Evolutionary conservation across 139 green algal species (phyloP), one percentile per base, ranked within the genome.

Genomic region (Chlamydomonas eustigma): DNA sequence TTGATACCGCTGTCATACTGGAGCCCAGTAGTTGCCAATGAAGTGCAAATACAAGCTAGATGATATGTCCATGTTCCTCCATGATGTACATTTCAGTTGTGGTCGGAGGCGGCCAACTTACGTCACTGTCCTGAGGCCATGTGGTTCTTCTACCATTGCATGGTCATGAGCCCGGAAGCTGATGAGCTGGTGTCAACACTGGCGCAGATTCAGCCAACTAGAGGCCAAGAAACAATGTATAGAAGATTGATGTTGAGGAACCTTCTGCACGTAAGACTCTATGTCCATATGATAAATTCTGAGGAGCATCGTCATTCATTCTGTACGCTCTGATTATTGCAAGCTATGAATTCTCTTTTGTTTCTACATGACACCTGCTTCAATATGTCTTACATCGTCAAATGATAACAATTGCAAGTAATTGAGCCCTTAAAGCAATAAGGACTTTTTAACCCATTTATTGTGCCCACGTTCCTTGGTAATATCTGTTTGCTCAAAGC

Each of bases 81-180:
- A 8, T 28, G 6, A 22, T 35, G 28, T 35, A 22, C 18, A 6
- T 70, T 35, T 24, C 58, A 70, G 58, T 28, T 70, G 58, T 70
- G 58, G 58, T 82, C 73, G 35, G 90, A 95, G 84, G 88, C 82
- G n/a, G 86, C 90, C 71, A 95, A 93, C 77, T 39, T 95, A 35
- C 84, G 90, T 2, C 92, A 94, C 83, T 80, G 83, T 30, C 87
- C 90, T 6, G 90, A 95, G 82, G 76, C 76, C 52, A 39, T 94
- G 34, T 93, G 87, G 85, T 95, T 94, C 76, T 71, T 95, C 2
- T 95, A 91, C 83, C 89, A 85, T 81, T 33, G 64, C n/a, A 75
- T 75, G 28, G 22, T 8, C 33, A 51, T 74, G 33, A 51, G 33
- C 66, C 66, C 66, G 8, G 66, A 28, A 6, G 31, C 31, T 6